Evolutionary conservation across 2,329 filamentous ascomycete genomes (phyloP), one percentile per base, ranked within the genome.

Genomic region (Xylaria sp.): DNA sequence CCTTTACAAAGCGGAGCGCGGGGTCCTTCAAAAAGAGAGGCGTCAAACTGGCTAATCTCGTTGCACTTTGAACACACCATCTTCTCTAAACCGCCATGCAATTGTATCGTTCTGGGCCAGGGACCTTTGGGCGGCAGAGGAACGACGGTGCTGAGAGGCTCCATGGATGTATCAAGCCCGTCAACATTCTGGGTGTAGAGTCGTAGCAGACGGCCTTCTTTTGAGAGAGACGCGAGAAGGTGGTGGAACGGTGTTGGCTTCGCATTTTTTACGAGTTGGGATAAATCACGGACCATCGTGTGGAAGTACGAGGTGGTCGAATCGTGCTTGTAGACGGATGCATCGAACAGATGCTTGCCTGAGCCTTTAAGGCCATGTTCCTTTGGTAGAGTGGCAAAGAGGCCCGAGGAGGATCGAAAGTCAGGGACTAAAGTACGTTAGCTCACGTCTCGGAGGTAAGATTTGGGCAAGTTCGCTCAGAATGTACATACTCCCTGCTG

Each of bases 141-240:
- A 1, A 97, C 89, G 58, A 87, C 86, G 0, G 96, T 98, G 29
- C 87, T 85, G 9, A 99, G 83, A 2, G 95, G 94, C 53, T 89
- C 83, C 79, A 99, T 86, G 7, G 89, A 87, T 0, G 93, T 96
- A 74, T 99, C 96, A 71, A 99, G 92, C 65, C 94, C 93, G 80
- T 99, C 96, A 38, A 99, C 95, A 73, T 99, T 99, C 77, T 99
- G 96, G 2, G 93, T 95, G 79, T 99, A 99, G 6, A 99, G 86
- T 49, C 96, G 92, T 76, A 97, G 84, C 27, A 99, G 82, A 22
- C 96, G 92, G 49, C 91, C 92, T 79, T 98, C 94, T 65, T 92
- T 87, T 3, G 95, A 93, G 25, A 99, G 85, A 3, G 94, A 95
- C 54, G 96, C 96, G 49, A 99, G 86, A 79, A 99, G 87, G 77